phyloP scores from a whole-genome alignment of 2,329 filamentous ascomycete species.

The Rhinocladiella mackenziei region DNA sequence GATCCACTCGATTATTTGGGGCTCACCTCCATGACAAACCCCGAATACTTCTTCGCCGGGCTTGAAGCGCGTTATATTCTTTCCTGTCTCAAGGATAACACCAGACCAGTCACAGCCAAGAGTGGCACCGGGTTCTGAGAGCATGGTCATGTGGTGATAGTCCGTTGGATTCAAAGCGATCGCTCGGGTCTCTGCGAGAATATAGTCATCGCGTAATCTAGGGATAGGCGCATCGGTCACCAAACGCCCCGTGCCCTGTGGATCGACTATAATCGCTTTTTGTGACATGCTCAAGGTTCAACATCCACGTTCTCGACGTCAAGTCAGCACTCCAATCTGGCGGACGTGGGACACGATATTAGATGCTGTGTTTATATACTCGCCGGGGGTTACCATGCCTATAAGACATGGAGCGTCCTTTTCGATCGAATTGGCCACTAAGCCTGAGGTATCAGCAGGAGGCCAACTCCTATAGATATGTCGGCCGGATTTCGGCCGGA shows the following conservation, averaged over 20 bases:
- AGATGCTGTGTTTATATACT: too few relatives aligned
- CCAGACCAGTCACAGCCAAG: slow-evolving; percentile 35
- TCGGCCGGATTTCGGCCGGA: too few relatives aligned
- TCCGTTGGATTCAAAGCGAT: slow-evolving; percentile 52
- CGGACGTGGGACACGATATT: too few relatives aligned
- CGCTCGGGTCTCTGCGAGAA: slow-evolving; percentile 49
- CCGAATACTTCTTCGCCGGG: slow-evolving; percentile 42
- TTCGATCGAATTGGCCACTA: too few relatives aligned
- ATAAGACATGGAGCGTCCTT: too few relatives aligned
- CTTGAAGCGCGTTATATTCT: slow-evolving; percentile 33
- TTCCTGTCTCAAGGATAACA: slow-evolving; percentile 27
- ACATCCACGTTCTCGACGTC: too few relatives aligned
- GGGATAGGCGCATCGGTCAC: slow-evolving; percentile 28
- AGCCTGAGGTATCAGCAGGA: too few relatives aligned
- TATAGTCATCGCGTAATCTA: slow-evolving; percentile 35
- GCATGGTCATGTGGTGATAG: slow-evolving; percentile 47
- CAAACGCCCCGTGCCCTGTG: slow-evolving; percentile 31
- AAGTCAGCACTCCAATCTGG: too few relatives aligned
- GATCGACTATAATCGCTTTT: slow-evolving; percentile 1
- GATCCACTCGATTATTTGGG: too few relatives aligned
- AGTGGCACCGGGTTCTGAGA: slow-evolving; percentile 1
- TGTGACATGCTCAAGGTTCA: too few relatives aligned
- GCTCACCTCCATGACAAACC: slow-evolving; percentile 1
- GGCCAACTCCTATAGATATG: too few relatives aligned
- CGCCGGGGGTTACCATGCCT: too few relatives aligned